phyloP scores from a whole-genome alignment of 768 basidiomycete genomes.

The Nevesoporus exiguus region DNA sequence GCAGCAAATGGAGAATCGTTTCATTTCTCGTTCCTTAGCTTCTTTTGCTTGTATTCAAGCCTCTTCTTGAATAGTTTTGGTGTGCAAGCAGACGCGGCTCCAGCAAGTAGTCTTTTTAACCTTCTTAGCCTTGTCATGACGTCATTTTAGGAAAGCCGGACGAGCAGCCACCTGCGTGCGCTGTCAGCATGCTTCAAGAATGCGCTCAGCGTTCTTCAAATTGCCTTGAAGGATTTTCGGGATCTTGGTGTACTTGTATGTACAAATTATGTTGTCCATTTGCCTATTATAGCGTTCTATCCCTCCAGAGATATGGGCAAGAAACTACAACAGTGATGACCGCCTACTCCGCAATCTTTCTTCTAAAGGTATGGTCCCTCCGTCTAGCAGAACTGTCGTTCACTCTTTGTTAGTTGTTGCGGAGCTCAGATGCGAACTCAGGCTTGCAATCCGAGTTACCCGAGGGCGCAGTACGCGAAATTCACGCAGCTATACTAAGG shows the following conservation, averaged over 20 bases:
- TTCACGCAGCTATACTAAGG: conserved; percentile 60
- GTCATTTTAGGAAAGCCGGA: conserved; percentile 47
- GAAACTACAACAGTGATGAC: conserved; percentile 85
- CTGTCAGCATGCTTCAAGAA: conserved; percentile 70
- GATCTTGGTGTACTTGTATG: conserved; percentile 70
- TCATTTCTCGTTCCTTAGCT: conserved; percentile 69
- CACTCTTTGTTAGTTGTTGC: conserved; percentile 52
- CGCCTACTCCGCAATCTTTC: conserved; percentile 78
- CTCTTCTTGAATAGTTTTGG: conserved; percentile 86
- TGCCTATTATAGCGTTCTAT: not conserved
- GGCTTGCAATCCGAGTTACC: conserved; percentile 59
- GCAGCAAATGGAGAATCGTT: conserved; percentile 71
- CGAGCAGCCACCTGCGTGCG: conserved; percentile 63
- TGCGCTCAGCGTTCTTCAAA: conserved; percentile 65
- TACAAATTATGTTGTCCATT: conserved; percentile 33
- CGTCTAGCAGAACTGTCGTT: not conserved
- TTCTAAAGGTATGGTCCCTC: conserved; percentile 57
- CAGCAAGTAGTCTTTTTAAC: conserved; percentile 40
- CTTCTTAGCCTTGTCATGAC: not conserved
- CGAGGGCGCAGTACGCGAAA: conserved; percentile 59
- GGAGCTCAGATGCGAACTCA: conserved; percentile 54
- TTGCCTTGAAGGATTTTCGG: conserved; percentile 72
- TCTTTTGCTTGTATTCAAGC: conserved; percentile 75
- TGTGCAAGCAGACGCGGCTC: conserved; percentile 58
- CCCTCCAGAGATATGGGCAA: conserved; percentile 70